Evolutionary conservation across 108 stramenopile genomes (phyloP).

Genomic region (Chaetoceros muelleri): DNA sequence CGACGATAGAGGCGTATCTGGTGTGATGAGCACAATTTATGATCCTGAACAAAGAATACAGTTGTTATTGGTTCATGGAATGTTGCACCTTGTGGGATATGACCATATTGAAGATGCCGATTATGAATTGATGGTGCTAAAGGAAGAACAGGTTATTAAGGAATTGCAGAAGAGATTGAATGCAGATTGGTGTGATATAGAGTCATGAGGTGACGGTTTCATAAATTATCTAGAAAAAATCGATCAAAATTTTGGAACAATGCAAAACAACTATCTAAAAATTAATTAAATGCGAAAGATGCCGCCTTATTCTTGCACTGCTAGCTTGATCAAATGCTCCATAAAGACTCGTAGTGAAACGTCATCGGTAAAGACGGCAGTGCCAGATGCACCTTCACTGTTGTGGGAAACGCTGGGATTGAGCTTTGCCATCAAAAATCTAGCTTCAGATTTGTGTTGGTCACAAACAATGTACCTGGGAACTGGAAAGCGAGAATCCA

Average conservation of each 20-base stretch:
- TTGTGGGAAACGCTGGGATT: conserved; percentile 97
- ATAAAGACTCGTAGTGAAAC: conserved; percentile 98
- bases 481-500: conserved; percentile 96
- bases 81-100: conserved; percentile 91
- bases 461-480: conserved; percentile 99
- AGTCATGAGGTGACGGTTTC: too few species aligned
- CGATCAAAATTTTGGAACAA: too few species aligned
- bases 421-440: conserved; percentile 98
- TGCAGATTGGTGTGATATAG: background rate
- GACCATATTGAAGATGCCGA: conserved; percentile 93
- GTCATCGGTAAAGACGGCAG: conserved; percentile 97
- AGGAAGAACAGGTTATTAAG: conserved; percentile 73
- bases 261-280: background rate
- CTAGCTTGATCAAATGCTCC: conserved; percentile 66
- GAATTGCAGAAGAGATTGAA: conserved; percentile 20
- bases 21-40: conserved; percentile 65
- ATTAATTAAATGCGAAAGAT: background rate
- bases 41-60: conserved; percentile 78
- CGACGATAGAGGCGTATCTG: conserved; percentile 83
- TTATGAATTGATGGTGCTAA: conserved; percentile 81
- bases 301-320: background rate
- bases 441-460: conserved; percentile 97
- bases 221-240: too few species aligned
- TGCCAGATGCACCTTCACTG: conserved; percentile 66
- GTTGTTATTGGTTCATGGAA: conserved; percentile 89